Percentiles rank a stretch among this genome's conserved stretches.
Conservation (phyloP, 306 rosid species). For the Ceratonia siliqua region DNA sequence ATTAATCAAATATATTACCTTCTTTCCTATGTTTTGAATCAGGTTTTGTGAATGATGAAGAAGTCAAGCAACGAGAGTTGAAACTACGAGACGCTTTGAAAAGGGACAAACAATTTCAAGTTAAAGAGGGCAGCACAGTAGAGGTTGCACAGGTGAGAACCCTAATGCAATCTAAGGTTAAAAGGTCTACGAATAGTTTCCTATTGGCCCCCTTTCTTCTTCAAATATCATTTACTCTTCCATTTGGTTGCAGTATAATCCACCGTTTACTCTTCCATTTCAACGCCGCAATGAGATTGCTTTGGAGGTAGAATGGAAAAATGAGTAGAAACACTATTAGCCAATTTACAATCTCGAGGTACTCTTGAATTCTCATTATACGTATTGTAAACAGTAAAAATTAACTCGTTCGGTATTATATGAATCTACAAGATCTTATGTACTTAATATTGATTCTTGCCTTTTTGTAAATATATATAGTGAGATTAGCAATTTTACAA, state of each 20-base stretch:
- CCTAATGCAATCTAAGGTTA: slow-evolving; percentile 32
- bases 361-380: slow-evolving; percentile 24
- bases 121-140: slow-evolving; percentile 61
- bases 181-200: slow-evolving; percentile 7
- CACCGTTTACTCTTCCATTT: slow-evolving; percentile 94
- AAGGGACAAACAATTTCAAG: slow-evolving; percentile 57
- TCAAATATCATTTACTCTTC: slow-evolving; percentile 25
- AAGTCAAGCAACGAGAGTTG: slow-evolving; percentile 61
- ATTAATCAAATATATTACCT: slow-evolving; percentile 14
- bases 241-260: slow-evolving; percentile 79
- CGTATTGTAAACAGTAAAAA: slow-evolving; percentile 22
- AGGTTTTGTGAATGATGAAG: slow-evolving; percentile 82
- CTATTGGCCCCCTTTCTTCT: slow-evolving; percentile 13
- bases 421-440: slow-evolving; percentile 13
- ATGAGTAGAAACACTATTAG: slow-evolving; percentile 33
- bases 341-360: slow-evolving; percentile 30
- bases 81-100: slow-evolving; percentile 64
- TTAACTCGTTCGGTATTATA: slow-evolving; percentile 6
- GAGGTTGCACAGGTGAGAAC: slow-evolving; percentile 83
- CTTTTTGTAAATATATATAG: slow-evolving; percentile 32
- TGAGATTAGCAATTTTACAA: not conserved
- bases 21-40: slow-evolving; percentile 28
- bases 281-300: slow-evolving; percentile 96
- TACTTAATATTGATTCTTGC: slow-evolving; percentile 16
- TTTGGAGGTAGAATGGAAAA: slow-evolving; percentile 80